Percentiles rank a stretch among this genome's conserved stretches.
phyloP scores from a whole-genome alignment of 345 rosid genomes.

The Gossypium bickii region DNA sequence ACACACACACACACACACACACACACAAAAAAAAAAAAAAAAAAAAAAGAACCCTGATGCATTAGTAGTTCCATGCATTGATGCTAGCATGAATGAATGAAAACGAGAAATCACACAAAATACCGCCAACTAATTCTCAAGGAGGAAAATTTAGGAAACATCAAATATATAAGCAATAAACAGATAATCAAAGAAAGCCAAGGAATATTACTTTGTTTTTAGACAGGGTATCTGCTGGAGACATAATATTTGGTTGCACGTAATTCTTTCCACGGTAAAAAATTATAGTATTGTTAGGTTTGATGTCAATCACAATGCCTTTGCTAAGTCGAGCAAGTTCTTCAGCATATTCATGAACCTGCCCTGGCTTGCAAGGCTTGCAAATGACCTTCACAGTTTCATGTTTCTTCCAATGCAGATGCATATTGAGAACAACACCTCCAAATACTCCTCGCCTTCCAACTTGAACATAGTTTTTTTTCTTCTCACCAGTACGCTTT shows the following conservation, averaged over 20 bases:
- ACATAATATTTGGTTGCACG: constrained; percentile 70
- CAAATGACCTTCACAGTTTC: constrained; percentile 89
- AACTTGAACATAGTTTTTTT: constrained; percentile 71
- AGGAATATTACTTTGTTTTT: constrained; percentile 51
- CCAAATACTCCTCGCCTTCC: constrained; percentile 97
- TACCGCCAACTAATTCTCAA: neutral
- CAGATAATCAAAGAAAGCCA: neutral
- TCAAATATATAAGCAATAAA: neutral
- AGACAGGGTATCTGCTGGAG: constrained; percentile 73
- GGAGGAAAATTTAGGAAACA: neutral
- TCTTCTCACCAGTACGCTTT: constrained; percentile 89
- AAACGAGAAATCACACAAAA: neutral
- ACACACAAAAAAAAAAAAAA: neutral
- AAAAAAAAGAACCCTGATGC: neutral
- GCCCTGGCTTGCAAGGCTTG: constrained; percentile 82
- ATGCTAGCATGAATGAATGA: neutral
- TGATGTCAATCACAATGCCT: constrained; percentile 80
- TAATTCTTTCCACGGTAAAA: constrained; percentile 91
- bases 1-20: neutral
- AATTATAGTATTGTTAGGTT: constrained; percentile 59
- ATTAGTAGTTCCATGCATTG: neutral
- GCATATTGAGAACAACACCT: constrained; percentile 92
- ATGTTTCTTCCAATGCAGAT: constrained; percentile 95
- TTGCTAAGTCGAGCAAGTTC: constrained; percentile 78
- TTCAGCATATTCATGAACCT: constrained; percentile 75